These are phyloP conservation scores for Colletotrichum limetticola DNA, from an alignment of 2,329 filamentous ascomycete genomes.

Conservation along the genomic window DNA sequence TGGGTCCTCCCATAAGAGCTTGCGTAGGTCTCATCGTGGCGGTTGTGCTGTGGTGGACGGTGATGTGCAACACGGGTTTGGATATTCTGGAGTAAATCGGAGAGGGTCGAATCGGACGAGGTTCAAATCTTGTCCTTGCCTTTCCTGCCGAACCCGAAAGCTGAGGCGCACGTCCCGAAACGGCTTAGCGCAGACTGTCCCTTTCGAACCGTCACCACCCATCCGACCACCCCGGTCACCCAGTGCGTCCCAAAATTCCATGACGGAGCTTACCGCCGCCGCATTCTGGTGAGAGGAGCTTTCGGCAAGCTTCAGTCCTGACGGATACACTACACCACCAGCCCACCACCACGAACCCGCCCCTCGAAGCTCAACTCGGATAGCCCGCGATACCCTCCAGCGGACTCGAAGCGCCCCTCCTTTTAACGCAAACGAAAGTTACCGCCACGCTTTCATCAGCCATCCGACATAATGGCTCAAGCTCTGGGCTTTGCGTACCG, in stretches of 20 bases:
- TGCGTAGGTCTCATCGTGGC: constrained; percentile 55
- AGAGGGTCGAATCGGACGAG: constrained; percentile 35
- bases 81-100: constrained; percentile 3
- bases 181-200: constrained; percentile 41
- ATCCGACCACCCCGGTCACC: constrained; percentile 24
- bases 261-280: constrained; percentile 32
- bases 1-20: constrained; percentile 50
- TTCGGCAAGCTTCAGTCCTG: constrained; percentile 32
- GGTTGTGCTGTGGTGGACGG: constrained; percentile 28
- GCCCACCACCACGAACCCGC: neutral
- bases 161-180: constrained; percentile 40
- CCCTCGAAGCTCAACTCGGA: neutral
- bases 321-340: neutral
- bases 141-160: constrained; percentile 40
- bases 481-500: constrained; percentile 72
- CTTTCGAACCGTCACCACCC: constrained; percentile 28
- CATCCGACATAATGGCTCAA: constrained; percentile 52
- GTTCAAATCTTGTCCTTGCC: constrained; percentile 40
- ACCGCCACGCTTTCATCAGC: neutral
- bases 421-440: neutral
- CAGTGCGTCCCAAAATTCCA: constrained; percentile 29
- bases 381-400: constrained; percentile 20
- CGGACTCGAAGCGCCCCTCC: neutral
- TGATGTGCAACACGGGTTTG: constrained; percentile 25
- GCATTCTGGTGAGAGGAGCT: constrained; percentile 23